Conservation (phyloP, 176 grass and related monocot genomes). For the Phragmites australis region DNA sequence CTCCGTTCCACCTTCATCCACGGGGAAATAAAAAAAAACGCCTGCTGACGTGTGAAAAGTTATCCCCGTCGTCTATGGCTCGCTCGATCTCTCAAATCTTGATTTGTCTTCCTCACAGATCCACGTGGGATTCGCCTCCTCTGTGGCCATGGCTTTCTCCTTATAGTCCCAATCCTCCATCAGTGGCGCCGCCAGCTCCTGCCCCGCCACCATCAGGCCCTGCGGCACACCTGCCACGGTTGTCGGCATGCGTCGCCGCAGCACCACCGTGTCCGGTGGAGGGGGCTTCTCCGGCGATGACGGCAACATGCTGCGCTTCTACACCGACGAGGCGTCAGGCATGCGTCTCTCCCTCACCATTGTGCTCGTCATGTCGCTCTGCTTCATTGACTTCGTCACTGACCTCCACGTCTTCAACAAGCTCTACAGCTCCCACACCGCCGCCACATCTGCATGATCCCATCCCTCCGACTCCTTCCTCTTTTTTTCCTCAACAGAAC, state of each 20-base stretch:
- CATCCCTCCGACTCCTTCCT: background rate
- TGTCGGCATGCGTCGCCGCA: slow-evolving; percentile 62
- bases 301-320: slow-evolving; percentile 90
- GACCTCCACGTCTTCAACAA: slow-evolving; percentile 78
- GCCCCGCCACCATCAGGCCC: slow-evolving; percentile 55
- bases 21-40: too few relatives aligned
- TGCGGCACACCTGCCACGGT: slow-evolving; percentile 68
- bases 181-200: slow-evolving; percentile 25
- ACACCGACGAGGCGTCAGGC: slow-evolving; percentile 76
- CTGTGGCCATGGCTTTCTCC: slow-evolving; percentile 70
- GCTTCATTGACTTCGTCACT: slow-evolving; percentile 74
- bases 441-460: slow-evolving; percentile 62
- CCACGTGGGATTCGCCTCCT: too few relatives aligned
- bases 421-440: slow-evolving; percentile 75
- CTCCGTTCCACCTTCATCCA: too few relatives aligned
- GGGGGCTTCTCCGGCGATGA: slow-evolving; percentile 47
- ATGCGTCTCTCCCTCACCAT: slow-evolving; percentile 70
- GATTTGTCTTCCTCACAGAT: too few relatives aligned
- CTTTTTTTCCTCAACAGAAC: background rate
- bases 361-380: slow-evolving; percentile 63
- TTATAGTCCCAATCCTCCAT: slow-evolving; percentile 77
- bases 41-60: too few relatives aligned
- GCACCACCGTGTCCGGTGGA: slow-evolving; percentile 8
- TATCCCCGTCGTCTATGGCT: too few relatives aligned
- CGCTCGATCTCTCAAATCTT: too few relatives aligned